Base-by-base conservation (phyloP, 2,329 filamentous ascomycete genomes). In the Dothidotthia symphoricarpi region DNA sequence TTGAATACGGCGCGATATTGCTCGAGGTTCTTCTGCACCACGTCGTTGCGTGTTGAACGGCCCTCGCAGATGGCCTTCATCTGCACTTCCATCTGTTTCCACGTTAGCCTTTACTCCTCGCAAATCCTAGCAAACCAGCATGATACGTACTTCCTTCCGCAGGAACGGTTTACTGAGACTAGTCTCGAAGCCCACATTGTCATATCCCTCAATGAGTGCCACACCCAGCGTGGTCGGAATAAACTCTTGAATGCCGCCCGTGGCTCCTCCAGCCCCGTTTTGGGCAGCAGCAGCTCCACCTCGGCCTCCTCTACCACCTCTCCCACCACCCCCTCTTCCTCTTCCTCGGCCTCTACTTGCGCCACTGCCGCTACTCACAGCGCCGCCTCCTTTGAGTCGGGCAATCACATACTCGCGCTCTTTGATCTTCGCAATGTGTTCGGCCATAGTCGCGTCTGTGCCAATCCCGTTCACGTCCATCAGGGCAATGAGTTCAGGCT, bases 381-480 rank as follows among this genome's bases (percentile, higher is more conserved):
- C 55, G 19, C 59, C 63, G 28, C 63, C 55, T 13, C 59, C 66
- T 45, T 68, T 75, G 59, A 75, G 61, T 69, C 80, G 61, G 61
- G 85, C 83, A 39, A 82, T 80, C 33, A 89, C 91, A 59, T 98
- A 98, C 53, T 90, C 77, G 43, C 93, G 77, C 41, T 90, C 81
- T 66, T 97, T 89, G 55, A 98, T 95, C 68, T 91, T 98, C 42
- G 87, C 82, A 57, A 98, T 98, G 62, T 98, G 93, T 57, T 98
- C 93, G 0, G 93, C 93, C 93, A 98, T 98, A 1, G 93, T 98
- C 6, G 93, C 93, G 70, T 98, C 93, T 8, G 93, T 98, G 10
- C 93, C 93, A 49, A 98, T 98, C 2, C 93, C 93, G 62, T 98
- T 98, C 29, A 88, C 90, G 69, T 98, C 93, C 93, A 98, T 98